These are phyloP conservation scores for Cydonia oblonga DNA, from an alignment of 331 rosid genomes.

Conservation along the genomic window DNA sequence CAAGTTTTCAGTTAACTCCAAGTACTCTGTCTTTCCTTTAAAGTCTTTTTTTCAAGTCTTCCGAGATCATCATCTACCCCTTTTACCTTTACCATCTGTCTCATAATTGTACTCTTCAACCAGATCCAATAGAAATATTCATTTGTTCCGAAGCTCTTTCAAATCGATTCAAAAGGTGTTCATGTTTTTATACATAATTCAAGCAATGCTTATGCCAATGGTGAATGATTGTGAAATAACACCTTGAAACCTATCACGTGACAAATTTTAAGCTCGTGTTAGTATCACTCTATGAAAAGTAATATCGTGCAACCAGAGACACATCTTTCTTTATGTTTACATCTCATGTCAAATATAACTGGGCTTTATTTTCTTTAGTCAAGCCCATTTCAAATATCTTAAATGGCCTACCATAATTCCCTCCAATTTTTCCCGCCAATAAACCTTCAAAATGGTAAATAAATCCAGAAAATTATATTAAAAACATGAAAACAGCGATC, in stretches of 20 bases:
- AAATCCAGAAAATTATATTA: background rate
- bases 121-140: background rate
- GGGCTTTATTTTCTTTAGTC: background rate
- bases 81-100: too few relatives aligned
- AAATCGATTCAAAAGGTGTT: background rate
- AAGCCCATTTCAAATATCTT: background rate
- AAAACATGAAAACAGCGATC: background rate
- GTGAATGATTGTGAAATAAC: background rate
- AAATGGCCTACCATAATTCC: background rate
- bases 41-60: too few relatives aligned
- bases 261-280: background rate
- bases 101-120: too few relatives aligned
- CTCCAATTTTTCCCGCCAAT: conserved; percentile 5
- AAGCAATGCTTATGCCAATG: background rate
- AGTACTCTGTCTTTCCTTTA: too few relatives aligned
- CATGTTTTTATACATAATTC: background rate
- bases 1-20: too few relatives aligned
- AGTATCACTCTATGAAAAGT: too few relatives aligned
- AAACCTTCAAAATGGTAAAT: background rate
- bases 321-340: too few relatives aligned
- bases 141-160: background rate
- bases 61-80: fast-evolving
- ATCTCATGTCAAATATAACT: too few relatives aligned
- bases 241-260: background rate
- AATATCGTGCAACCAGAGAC: too few relatives aligned